Evolutionary conservation across 78 protist genomes (phyloP).

Genomic region (slime mould (Dictyostelium discoideum)): DNA sequence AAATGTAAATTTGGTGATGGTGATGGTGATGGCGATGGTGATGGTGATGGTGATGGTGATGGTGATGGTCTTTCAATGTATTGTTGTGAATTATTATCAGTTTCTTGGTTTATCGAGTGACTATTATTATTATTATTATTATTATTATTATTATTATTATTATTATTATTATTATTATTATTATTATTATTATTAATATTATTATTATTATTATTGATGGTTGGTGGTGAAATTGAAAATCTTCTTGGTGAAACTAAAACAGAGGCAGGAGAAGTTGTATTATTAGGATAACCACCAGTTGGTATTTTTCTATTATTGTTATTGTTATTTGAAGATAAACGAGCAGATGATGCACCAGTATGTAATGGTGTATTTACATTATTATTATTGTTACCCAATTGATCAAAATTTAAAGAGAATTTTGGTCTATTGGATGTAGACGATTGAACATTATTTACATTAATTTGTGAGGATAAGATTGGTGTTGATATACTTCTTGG

Average conservation of each 20-base stretch:
- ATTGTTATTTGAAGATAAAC: background rate
- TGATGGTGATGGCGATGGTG: too few relatives aligned
- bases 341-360: background rate
- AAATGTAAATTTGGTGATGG: slow-evolving; percentile 23
- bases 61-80: background rate
- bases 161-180: background rate
- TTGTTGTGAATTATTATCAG: slow-evolving; percentile 2
- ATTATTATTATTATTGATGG: background rate
- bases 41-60: background rate
- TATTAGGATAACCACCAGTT: background rate
- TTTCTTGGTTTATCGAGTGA: background rate
- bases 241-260: slow-evolving; percentile 30
- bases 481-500: background rate
- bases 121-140: slow-evolving; percentile 7
- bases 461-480: background rate
- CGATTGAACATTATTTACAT: background rate
- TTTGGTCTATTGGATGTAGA: background rate
- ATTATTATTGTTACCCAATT: background rate
- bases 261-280: slow-evolving; percentile 12
- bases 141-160: background rate
- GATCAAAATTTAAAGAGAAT: slow-evolving; percentile 21
- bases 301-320: background rate
- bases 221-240: background rate
- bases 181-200: background rate
- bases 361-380: background rate